Conservation (phyloP, 2,329 filamentous ascomycete genomes). For the Lasiodiplodia sp. region DNA sequence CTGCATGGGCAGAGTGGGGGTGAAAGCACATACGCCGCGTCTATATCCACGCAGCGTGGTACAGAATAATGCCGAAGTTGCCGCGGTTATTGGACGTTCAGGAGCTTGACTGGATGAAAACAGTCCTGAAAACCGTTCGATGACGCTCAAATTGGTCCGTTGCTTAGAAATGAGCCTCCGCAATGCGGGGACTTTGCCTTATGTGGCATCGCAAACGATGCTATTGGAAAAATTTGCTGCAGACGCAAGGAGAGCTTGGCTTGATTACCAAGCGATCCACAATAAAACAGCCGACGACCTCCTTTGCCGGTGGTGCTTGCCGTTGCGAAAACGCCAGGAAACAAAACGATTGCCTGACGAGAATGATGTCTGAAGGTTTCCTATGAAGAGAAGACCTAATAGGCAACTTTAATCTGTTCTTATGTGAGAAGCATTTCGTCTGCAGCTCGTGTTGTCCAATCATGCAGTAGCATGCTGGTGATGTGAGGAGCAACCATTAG, state of each 20-base stretch:
- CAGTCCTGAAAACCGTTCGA: not conserved
- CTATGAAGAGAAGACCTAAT: not conserved
- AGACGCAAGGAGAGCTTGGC: not conserved
- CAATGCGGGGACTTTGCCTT: not conserved
- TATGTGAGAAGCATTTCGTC: too few relatives aligned
- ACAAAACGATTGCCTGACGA: not conserved
- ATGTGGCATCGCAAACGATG: not conserved
- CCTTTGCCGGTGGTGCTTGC: not conserved
- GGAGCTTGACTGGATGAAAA: too few relatives aligned
- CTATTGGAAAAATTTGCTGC: not conserved
- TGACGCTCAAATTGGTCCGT: not conserved
- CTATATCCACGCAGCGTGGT: not conserved
- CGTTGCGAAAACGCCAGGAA: not conserved
- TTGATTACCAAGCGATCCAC: slow-evolving; percentile 1
- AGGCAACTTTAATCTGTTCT: accelerated
- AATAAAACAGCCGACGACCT: not conserved
- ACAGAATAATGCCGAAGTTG: not conserved
- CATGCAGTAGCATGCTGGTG: too few relatives aligned
- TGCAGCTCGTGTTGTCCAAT: too few relatives aligned
- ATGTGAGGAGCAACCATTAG: too few relatives aligned
- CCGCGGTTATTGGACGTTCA: not conserved
- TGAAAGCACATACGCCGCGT: not conserved
- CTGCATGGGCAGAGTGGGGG: not conserved
- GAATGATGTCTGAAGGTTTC: not conserved
- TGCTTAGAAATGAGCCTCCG: not conserved